Base-by-base conservation (phyloP, 139 green algal genomes). In the Astrephomene gubernaculifera region DNA sequence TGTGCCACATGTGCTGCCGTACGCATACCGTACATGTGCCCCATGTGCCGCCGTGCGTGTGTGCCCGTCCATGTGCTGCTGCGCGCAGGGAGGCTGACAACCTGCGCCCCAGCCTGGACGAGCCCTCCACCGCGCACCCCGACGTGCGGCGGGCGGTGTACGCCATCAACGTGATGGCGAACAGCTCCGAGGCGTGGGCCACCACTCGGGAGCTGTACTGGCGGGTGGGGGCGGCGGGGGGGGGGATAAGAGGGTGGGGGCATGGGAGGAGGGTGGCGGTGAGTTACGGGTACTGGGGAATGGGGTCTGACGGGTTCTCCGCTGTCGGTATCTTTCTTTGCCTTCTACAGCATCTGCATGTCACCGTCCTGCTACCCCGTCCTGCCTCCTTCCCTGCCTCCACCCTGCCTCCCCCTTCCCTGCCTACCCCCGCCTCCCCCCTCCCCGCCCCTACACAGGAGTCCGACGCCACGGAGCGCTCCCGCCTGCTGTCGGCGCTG, bases 71-170 rank as follows among this genome's bases (percentile, higher is more conserved):
- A n/a, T n/a, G n/a, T n/a, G n/a, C n/a, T n/a, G n/a, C n/a, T 17
- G 49, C 49, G 14, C 49, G 14, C 49, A 57, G 49, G 49, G 49
- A 57, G 49, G 49, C 49, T 12, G 17, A 25, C 49, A 17, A 57
- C 49, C 49, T 57, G 49, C 49, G 12, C 14, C 49, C 12, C 49
- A 17, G 14, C 49, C 14, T 57, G 49, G 17, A 57, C 49, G 49
- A 57, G 49, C 49, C 17, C 49, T 57, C 6, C 57, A 65, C 1
- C 4, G 9, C 36, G 6, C 80, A 93, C 24, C 49, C 92, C 52
- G 93, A 96, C 78, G 76, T 95, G 25, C 45, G 88, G 7, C 54
- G 61, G 0, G 70, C 87, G 3, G 82, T 93, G 22, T 97, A 94
- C 76, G 61, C 71, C 21, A 78, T 91, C 14, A 88, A 88, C 3